These are phyloP conservation scores for Sanghuangporus baumii DNA, from an alignment of 1,284 basidiomycete genomes.

Conservation along the genomic window DNA sequence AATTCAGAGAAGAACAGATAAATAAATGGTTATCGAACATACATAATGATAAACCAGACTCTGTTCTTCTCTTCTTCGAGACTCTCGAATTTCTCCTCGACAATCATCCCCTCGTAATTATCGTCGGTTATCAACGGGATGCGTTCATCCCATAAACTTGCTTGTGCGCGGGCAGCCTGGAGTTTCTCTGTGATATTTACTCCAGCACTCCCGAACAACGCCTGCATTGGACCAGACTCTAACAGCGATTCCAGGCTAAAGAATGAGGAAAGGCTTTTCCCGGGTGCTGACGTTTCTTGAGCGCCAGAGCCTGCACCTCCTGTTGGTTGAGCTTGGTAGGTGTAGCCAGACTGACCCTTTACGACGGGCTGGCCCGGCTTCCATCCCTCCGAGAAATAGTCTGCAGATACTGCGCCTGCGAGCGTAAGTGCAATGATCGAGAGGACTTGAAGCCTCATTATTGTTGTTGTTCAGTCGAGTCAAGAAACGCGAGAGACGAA, in stretches of 20 bases:
- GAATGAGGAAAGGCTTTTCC: slow-evolving; percentile 19
- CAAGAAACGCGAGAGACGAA: not conserved
- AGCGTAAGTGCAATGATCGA: slow-evolving; percentile 32
- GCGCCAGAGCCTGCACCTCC: slow-evolving; percentile 20
- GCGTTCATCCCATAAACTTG: slow-evolving; percentile 58
- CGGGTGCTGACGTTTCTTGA: not conserved
- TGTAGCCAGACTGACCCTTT: slow-evolving; percentile 22
- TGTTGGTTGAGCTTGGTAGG: slow-evolving; percentile 20
- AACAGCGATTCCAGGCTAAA: slow-evolving; percentile 46
- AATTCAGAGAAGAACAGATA: slow-evolving; percentile 6
- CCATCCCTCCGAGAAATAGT: slow-evolving; percentile 79
- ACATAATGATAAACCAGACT: slow-evolving; percentile 72
- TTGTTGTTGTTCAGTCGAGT: slow-evolving; percentile 19
- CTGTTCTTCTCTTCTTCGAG: slow-evolving; percentile 59
- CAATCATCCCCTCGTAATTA: slow-evolving; percentile 63
- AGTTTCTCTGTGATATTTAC: slow-evolving; percentile 62
- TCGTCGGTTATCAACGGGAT: slow-evolving; percentile 71
- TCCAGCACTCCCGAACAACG: slow-evolving; percentile 50
- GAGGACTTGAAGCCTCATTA: slow-evolving; percentile 46
- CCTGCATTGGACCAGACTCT: slow-evolving; percentile 43
- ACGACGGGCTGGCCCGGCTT: slow-evolving; percentile 55
- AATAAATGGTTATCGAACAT: slow-evolving; percentile 24
- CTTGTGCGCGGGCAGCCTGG: slow-evolving; percentile 32
- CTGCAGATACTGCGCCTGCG: slow-evolving; percentile 40
- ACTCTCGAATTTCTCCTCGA: slow-evolving; percentile 53